Evolutionary conservation across 2,329 filamentous ascomycete genomes (phyloP).

Genomic region (Aspergillus sp.): DNA sequence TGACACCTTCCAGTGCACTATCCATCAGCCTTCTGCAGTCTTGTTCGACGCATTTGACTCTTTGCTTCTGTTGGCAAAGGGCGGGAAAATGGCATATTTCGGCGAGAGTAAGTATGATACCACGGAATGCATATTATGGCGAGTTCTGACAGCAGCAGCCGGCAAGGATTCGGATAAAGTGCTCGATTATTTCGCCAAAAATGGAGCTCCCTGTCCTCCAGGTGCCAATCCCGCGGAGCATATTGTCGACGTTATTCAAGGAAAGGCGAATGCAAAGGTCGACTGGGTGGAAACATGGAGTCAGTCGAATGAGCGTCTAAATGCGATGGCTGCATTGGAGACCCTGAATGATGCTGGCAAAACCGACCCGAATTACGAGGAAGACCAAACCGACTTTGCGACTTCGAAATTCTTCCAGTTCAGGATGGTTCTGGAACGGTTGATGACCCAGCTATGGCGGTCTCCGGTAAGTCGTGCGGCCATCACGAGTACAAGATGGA

Average conservation of each 20-base stretch:
- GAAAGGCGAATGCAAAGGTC: slow-evolving; percentile 13
- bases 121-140: background rate
- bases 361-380: slow-evolving; percentile 16
- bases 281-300: slow-evolving; percentile 31
- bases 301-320: slow-evolving; percentile 21
- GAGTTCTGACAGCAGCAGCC: slow-evolving; percentile 11
- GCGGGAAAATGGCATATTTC: slow-evolving; percentile 61
- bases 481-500: no score
- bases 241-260: slow-evolving; percentile 35
- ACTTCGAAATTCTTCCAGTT: slow-evolving; percentile 36
- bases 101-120: slow-evolving; percentile 41
- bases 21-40: slow-evolving; percentile 63
- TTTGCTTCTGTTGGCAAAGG: slow-evolving; percentile 57
- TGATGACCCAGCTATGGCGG: slow-evolving; percentile 28
- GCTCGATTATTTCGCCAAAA: slow-evolving; percentile 44
- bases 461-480: slow-evolving; percentile 20
- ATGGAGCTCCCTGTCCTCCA: slow-evolving; percentile 48
- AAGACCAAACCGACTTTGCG: slow-evolving; percentile 32
- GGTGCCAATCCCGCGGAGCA: slow-evolving; percentile 49
- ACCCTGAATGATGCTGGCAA: slow-evolving; percentile 17
- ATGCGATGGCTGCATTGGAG: slow-evolving; percentile 20
- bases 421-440: slow-evolving; percentile 27
- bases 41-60: slow-evolving; percentile 62
- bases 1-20: slow-evolving; percentile 42
- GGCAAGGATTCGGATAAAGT: slow-evolving; percentile 36